Base-by-base conservation (phyloP, 2,329 filamentous ascomycete genomes). In the Reticulascus tulasneorum region DNA sequence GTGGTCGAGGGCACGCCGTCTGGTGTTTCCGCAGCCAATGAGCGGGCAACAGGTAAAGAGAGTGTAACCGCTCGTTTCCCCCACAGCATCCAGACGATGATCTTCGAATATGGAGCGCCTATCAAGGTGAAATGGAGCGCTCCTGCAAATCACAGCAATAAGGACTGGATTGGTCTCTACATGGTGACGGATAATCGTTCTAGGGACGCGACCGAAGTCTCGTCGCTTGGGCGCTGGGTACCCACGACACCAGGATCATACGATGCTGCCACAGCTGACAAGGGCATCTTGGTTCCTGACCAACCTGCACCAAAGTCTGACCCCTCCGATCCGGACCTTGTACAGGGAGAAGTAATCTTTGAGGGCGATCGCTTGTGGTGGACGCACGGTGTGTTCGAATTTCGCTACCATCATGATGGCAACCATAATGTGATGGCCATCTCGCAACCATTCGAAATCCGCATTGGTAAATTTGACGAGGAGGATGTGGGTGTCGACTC, bases 111-210 rank as follows among this genome's bases (percentile, higher is more conserved):
- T 49, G 93, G 93, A 23, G 77, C 89, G 1, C 89, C 93, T 0
- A 86, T 98, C 57, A 84, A 77, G 48, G 86, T 97, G 45, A 86
- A 79, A 50, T 98, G 93, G 93, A 86, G 79, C 19, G 93, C 91
- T 0, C 91, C 93, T 1, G 71, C 80, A 23, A 86, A 89, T 47
- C 93, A 97, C 62, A 83, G 82, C 64, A 89, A 85, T 57, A 85
- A 84, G 52, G 93, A 98, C 60, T 98, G 93, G 93, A 82, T 98
- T 35, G 91, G 91, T 5, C 72, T 98, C 6, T 98, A 97, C 67
- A 89, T 90, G 77, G 88, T 98, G 4, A 89, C 88, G 4, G 91
- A 97, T 62, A 98, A 96, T 55, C 77, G 81, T 7, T 93, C 86
- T 7, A 79, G 91, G 25, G 86, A 95, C 24, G 69, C 83, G 11